phyloP scores from a whole-genome alignment of 768 basidiomycete genomes.

The Dendrothele bispora region DNA sequence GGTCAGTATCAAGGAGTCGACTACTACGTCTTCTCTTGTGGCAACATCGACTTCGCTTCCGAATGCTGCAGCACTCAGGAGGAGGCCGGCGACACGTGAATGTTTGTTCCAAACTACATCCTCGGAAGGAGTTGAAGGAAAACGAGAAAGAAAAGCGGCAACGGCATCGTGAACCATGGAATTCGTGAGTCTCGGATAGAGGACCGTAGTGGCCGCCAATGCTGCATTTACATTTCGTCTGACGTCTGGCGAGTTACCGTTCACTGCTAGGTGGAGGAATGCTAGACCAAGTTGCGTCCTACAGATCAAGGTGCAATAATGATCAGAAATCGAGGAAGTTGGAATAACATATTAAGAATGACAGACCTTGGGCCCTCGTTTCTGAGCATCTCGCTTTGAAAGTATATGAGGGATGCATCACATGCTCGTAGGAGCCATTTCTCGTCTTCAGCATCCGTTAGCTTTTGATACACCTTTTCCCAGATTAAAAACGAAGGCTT shows the following conservation, averaged over 20 bases:
- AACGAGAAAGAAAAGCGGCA: constrained; percentile 42
- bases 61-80: constrained; percentile 53
- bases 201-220: constrained; percentile 37
- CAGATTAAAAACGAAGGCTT: constrained; percentile 87
- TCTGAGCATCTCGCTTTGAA: constrained; percentile 50
- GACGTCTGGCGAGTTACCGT: constrained; percentile 52
- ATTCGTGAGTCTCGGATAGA: constrained; percentile 49
- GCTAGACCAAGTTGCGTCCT: constrained; percentile 66
- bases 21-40: constrained; percentile 45
- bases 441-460: constrained; percentile 54
- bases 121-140: constrained; percentile 28
- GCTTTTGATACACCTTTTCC: constrained; percentile 85
- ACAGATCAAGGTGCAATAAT: background rate
- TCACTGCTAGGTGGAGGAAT: constrained; percentile 68
- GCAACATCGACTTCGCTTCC: constrained; percentile 38
- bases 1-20: constrained; percentile 61
- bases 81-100: constrained; percentile 47
- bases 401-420: constrained; percentile 47
- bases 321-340: background rate
- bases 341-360: background rate
- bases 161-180: constrained; percentile 63
- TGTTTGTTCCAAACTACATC: constrained; percentile 48
- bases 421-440: constrained; percentile 74
- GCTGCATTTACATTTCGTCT: constrained; percentile 46
- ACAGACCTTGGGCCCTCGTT: constrained; percentile 54